phyloP scores from a whole-genome alignment of 1,284 basidiomycete genomes.

The Apiotrichum brassicae region DNA sequence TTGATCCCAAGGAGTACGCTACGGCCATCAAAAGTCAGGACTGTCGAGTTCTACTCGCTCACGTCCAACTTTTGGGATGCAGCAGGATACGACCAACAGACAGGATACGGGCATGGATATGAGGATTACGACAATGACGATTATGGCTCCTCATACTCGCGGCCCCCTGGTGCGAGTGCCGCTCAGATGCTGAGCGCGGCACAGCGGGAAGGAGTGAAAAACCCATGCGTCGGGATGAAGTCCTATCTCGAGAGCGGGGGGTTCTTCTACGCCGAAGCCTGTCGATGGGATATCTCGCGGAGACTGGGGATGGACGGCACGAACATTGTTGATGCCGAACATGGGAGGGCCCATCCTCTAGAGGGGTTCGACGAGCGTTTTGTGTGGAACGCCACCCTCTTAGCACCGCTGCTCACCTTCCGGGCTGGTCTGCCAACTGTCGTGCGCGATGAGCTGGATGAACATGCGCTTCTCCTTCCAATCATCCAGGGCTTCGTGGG shows the following conservation, averaged over 20 bases:
- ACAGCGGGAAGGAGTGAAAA: constrained; percentile 57
- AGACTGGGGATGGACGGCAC: constrained; percentile 56
- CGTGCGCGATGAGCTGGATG: constrained; percentile 37
- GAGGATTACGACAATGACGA: constrained; percentile 4
- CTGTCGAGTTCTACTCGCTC: constrained; percentile 50
- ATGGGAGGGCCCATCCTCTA: constrained; percentile 47
- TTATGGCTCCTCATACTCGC: too few species aligned
- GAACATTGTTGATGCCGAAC: constrained; percentile 30
- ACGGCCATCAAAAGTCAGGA: constrained; percentile 45
- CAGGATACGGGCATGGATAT: constrained; percentile 9
- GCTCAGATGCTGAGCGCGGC: constrained; percentile 45
- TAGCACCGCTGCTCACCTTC: constrained; percentile 42
- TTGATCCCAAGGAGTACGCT: constrained; percentile 33
- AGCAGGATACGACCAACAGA: constrained; percentile 22
- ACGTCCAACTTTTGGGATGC: constrained; percentile 47
- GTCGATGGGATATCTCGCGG: constrained; percentile 82
- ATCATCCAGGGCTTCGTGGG: constrained; percentile 91
- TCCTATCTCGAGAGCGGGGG: constrained; percentile 87
- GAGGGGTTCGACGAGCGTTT: constrained; percentile 71
- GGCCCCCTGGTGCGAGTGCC: too few species aligned
- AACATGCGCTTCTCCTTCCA: constrained; percentile 53
- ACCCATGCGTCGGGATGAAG: constrained; percentile 81
- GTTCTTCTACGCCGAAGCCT: constrained; percentile 83
- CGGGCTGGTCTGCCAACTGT: constrained; percentile 47
- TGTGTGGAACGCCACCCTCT: constrained; percentile 42